These are phyloP conservation scores for Globisporangium spiculum DNA, from an alignment of 352 stramenopile genomes.

Conservation along the genomic window DNA sequence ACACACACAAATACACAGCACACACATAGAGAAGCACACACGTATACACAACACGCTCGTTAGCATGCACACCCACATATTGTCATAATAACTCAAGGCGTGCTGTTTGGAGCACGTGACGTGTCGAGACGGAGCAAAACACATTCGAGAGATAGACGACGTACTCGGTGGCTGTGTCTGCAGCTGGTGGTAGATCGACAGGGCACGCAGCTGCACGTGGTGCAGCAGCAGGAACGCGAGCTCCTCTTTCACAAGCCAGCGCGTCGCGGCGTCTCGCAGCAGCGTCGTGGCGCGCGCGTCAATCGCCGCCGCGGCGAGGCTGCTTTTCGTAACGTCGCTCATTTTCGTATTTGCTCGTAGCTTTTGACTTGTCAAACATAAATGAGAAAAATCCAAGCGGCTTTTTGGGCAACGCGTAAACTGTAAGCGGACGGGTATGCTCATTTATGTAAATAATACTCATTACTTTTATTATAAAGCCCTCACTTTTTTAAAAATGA, in stretches of 20 bases:
- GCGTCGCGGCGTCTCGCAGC: constrained; percentile 40
- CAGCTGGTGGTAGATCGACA: constrained; percentile 42
- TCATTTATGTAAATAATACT: too few relatives aligned
- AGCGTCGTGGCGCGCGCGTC: constrained; percentile 34
- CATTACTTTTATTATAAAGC: too few relatives aligned
- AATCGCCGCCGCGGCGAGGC: constrained; percentile 10
- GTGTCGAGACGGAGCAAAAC: not conserved
- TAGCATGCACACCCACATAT: not conserved
- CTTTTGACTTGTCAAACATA: not conserved
- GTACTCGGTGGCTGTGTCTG: constrained; percentile 59
- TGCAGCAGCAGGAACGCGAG: constrained; percentile 71
- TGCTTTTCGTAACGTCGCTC: not conserved
- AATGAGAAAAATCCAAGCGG: too few relatives aligned
- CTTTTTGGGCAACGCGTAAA: not conserved
- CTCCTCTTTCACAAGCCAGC: constrained; percentile 86
- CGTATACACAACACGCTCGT: not conserved
- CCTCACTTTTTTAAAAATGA: too few relatives aligned
- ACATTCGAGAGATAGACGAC: constrained; percentile 9
- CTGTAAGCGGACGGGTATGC: not conserved
- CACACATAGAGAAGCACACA: not conserved
- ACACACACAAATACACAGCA: not conserved
- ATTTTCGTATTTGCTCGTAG: not conserved
- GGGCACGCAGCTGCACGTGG: constrained; percentile 28
- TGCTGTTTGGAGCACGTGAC: not conserved
- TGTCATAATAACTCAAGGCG: too few relatives aligned